phyloP scores from a whole-genome alignment of 352 stramenopile species.

The Phytophthora tentaculata region DNA sequence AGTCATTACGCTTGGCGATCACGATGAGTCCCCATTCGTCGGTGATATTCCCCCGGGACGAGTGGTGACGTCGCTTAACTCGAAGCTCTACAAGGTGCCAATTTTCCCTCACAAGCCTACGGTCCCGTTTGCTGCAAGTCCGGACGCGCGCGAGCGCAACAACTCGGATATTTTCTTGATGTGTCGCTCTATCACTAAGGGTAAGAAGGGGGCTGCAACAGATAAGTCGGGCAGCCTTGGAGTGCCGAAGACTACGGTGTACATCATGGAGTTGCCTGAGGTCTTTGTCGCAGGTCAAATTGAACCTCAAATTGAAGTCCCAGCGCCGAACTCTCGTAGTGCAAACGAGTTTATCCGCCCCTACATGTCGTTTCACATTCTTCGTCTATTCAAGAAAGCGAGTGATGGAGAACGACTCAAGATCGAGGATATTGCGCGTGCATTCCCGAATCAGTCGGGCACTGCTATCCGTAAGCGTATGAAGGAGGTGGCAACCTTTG shows the following conservation, averaged over 20 bases:
- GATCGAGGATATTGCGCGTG: constrained; percentile 83
- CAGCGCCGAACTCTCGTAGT: constrained; percentile 76
- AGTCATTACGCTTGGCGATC: constrained; percentile 81
- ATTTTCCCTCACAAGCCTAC: constrained; percentile 78
- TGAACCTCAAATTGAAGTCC: constrained; percentile 85
- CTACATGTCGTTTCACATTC: constrained; percentile 90
- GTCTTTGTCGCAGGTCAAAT: constrained; percentile 82
- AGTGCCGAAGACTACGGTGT: constrained; percentile 66
- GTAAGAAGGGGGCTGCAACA: constrained; percentile 56
- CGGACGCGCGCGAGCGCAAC: constrained; percentile 47
- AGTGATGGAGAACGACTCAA: constrained; percentile 80
- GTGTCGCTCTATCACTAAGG: constrained; percentile 74
- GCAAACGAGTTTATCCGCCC: constrained; percentile 87
- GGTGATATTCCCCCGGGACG: constrained; percentile 78
- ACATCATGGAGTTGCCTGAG: constrained; percentile 81
- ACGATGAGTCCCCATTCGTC: constrained; percentile 85
- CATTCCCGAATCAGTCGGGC: constrained; percentile 82
- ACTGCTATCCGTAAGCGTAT: constrained; percentile 88
- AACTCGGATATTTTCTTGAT: constrained; percentile 75
- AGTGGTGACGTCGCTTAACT: constrained; percentile 83
- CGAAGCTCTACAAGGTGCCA: constrained; percentile 85
- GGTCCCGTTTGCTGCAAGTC: constrained; percentile 52
- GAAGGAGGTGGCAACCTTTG: constrained; percentile 87
- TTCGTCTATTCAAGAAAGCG: constrained; percentile 85
- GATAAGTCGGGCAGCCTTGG: constrained; percentile 42